Percentiles rank a stretch among this genome's conserved stretches.
Evolutionary conservation across 352 stramenopile species (phyloP).

Genomic region (Phytophthora fragariae): DNA sequence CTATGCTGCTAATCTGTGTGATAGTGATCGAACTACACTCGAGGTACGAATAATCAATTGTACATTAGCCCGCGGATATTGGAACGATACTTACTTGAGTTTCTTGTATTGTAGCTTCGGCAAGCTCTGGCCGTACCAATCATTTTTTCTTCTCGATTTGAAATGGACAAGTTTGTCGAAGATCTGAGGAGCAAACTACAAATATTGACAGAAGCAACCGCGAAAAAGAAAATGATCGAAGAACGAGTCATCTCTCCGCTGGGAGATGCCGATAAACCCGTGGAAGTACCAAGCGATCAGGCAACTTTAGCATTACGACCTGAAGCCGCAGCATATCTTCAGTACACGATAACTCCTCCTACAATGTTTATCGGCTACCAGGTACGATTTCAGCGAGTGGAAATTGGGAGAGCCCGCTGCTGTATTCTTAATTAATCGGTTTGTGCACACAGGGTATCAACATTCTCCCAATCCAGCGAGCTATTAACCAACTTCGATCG

Average conservation of each 20-base stretch:
- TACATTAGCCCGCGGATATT: background rate
- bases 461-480: constrained; percentile 44
- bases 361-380: constrained; percentile 80
- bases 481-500: constrained; percentile 42
- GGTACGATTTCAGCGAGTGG: constrained; percentile 23
- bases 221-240: constrained; percentile 8
- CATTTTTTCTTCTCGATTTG: constrained; percentile 37
- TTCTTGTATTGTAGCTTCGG: constrained; percentile 27
- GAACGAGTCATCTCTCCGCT: constrained; percentile 33
- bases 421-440: background rate
- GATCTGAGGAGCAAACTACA: constrained; percentile 20
- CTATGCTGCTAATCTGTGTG: constrained; percentile 44
- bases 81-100: background rate
- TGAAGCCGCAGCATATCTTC: constrained; percentile 49
- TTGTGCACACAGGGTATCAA: constrained; percentile 36
- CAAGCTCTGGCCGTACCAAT: constrained; percentile 39
- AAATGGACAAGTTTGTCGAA: constrained; percentile 33
- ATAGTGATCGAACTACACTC: constrained; percentile 41
- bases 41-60: constrained; percentile 32
- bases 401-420: background rate
- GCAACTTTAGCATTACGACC: constrained; percentile 24
- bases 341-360: constrained; percentile 68
- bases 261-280: constrained; percentile 8
- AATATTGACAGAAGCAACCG: constrained; percentile 4
- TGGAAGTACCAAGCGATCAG: background rate